Percentiles rank a stretch among this genome's conserved stretches.
These are phyloP conservation scores for Oropetium thomaeum DNA, from an alignment of 176 grass and related monocot genomes.

Conservation along the genomic window DNA sequence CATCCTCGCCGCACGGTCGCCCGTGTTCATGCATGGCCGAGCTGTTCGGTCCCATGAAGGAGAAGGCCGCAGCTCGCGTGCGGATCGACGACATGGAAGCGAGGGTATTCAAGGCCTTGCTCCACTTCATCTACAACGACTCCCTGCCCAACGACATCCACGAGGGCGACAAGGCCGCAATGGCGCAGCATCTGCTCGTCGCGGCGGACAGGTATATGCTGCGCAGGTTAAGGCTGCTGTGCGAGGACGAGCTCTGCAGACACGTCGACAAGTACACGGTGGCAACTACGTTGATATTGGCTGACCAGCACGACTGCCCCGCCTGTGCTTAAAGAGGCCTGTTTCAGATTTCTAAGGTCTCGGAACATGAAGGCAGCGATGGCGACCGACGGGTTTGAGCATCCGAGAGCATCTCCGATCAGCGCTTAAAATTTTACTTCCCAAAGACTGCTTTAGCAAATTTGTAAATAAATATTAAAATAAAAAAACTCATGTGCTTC, in stretches of 20 bases:
- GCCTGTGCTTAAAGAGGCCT: neutral
- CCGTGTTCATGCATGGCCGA: conserved; percentile 24
- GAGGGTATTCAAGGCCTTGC: conserved; percentile 31
- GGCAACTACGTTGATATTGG: neutral
- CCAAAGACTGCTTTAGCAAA: too few species aligned
- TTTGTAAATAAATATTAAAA: too few species aligned
- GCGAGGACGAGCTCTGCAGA: conserved; percentile 6
- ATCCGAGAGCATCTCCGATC: too few species aligned
- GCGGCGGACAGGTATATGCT: conserved; percentile 33
- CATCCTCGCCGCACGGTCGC: conserved; percentile 24
- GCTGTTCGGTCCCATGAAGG: conserved; percentile 16
- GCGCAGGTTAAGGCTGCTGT: conserved; percentile 35
- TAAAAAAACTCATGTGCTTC: too few species aligned
- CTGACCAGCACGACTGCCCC: neutral
- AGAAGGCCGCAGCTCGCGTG: neutral
- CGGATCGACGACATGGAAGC: conserved; percentile 25
- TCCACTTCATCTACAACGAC: conserved; percentile 44
- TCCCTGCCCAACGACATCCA: neutral
- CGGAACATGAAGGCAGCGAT: conserved; percentile 29
- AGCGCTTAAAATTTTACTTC: too few species aligned
- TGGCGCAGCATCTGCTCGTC: conserved; percentile 35
- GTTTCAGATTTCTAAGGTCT: conserved; percentile 27
- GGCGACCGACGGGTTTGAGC: neutral
- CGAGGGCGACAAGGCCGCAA: neutral
- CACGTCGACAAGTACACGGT: conserved; percentile 4